phyloP scores from a whole-genome alignment of 768 basidiomycete genomes.

The Rhodotorula babjevae region DNA sequence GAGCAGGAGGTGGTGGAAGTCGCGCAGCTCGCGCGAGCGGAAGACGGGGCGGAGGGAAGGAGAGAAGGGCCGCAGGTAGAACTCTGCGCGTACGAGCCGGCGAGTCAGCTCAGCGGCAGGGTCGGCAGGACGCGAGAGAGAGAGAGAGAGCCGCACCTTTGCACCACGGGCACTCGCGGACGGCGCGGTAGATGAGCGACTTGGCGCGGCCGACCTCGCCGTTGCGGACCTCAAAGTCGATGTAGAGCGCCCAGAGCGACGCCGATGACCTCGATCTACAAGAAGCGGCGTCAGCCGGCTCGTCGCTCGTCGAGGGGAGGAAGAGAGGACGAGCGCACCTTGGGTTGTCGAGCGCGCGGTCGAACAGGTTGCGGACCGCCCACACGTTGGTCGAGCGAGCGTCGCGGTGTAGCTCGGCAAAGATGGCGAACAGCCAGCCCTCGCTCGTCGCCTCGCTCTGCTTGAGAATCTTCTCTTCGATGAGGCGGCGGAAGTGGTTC shows the following conservation, averaged over 20 bases:
- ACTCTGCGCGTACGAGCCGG: conserved; percentile 40
- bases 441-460: conserved; percentile 30
- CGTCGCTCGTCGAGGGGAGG: background rate
- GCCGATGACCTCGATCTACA: conserved; percentile 44
- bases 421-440: conserved; percentile 44
- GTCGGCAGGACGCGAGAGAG: background rate
- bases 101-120: no score
- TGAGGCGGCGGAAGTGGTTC: conserved; percentile 46
- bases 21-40: conserved; percentile 46
- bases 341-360: conserved; percentile 44
- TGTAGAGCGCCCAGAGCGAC: conserved; percentile 48
- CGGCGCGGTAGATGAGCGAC: conserved; percentile 47
- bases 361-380: conserved; percentile 47
- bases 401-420: conserved; percentile 41
- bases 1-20: conserved; percentile 47
- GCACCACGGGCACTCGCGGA: conserved; percentile 47
- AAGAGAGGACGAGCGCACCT: background rate
- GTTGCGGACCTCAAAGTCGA: conserved; percentile 49
- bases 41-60: conserved; percentile 45
- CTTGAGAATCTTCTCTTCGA: conserved; percentile 39
- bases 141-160: conserved; percentile 41
- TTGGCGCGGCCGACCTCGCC: conserved; percentile 44
- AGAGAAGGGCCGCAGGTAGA: conserved; percentile 49
- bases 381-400: conserved; percentile 42
- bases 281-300: background rate